Evolutionary conservation across 2,329 filamentous ascomycete species (phyloP).

Genomic region (Phyllosticta citriasiana): DNA sequence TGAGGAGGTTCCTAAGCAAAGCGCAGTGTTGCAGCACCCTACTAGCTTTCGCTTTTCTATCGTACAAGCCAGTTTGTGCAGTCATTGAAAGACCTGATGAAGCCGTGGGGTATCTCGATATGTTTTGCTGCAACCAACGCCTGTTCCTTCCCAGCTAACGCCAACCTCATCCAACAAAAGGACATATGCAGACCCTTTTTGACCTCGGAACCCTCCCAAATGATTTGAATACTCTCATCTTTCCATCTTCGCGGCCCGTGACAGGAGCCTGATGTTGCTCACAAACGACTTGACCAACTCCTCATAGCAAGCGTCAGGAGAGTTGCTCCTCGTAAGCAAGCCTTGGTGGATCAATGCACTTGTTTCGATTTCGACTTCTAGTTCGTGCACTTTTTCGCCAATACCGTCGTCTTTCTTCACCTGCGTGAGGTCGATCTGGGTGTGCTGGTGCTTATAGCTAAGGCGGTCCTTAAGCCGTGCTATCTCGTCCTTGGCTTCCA

Average conservation of each 20-base stretch:
- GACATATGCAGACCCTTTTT: not conserved
- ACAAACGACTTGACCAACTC: conserved; percentile 63
- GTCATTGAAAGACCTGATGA: not conserved
- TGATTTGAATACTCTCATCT: not conserved
- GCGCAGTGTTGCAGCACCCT: not conserved
- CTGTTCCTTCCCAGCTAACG: not conserved
- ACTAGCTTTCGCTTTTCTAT: not conserved
- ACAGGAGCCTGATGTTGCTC: conserved; percentile 58
- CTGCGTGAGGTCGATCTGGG: conserved; percentile 88
- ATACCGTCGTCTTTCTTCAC: conserved; percentile 50
- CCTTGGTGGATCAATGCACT: conserved; percentile 57
- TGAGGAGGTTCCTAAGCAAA: not conserved
- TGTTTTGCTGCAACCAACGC: conserved; percentile 5
- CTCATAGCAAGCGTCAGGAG: conserved; percentile 41
- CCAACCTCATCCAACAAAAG: not conserved
- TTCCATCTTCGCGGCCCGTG: conserved; percentile 4
- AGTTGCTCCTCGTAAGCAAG: conserved; percentile 44
- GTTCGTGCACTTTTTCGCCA: conserved; percentile 61
- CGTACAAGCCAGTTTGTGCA: not conserved
- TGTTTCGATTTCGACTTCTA: conserved; percentile 68
- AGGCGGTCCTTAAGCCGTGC: conserved; percentile 82
- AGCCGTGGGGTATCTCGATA: conserved; percentile 10
- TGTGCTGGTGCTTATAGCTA: conserved; percentile 75
- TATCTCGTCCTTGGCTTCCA: conserved; percentile 28
- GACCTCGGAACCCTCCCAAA: not conserved